Evolutionary conservation across 148 eudicot species (phyloP), one percentile per base, ranked within the genome.

Genomic region (Talinum fruticosum): DNA sequence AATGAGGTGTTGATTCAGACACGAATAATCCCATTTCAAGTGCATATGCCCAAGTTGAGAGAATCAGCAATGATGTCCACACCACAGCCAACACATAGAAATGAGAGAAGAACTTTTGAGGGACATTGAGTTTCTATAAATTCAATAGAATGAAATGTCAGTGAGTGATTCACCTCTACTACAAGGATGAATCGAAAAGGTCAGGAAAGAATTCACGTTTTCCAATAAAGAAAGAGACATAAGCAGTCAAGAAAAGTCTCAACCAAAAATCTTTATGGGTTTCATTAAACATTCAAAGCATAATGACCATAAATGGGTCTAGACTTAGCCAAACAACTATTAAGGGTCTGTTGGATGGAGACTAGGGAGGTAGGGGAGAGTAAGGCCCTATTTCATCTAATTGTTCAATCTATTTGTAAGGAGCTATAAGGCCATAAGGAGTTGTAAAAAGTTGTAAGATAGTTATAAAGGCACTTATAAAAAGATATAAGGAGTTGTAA

Each of bases 71-170:
- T 16, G 92, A 78, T 16, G 97, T 96, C 90, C 93, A 93, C 61
- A 83, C 68, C 85, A 86, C 86, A 54, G 89, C 99, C 79, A 91
- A 82, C 59, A 76, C 84, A 74, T 96, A 96, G 79, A 96, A 96
- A 85, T 96, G 99, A 82, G 85, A 67, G 86, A 96, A 96, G 53
- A 76, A 87, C 67, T 75, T 93, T 83, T 93, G 97, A 51, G 98
- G 97, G 41, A 96, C 91, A 8, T 85, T 91, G 82, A 93, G 76
- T 79, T 76, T 90, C 99, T 96, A 85, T 86, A 90, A 28, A 75
- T 10, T 64, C 32, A 86, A 84, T 54, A 69, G 53, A 69, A 41
- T 16, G 72, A 16, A 51, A 37, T 77, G 76, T 85, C 37, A 83
- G 75, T 51, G 68, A 59, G 53, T 64, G 41, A 21, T 23, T 35